These are phyloP conservation scores for Colletotrichum destructivum DNA, from an alignment of 2,329 filamentous ascomycete species.

Conservation along the genomic window DNA sequence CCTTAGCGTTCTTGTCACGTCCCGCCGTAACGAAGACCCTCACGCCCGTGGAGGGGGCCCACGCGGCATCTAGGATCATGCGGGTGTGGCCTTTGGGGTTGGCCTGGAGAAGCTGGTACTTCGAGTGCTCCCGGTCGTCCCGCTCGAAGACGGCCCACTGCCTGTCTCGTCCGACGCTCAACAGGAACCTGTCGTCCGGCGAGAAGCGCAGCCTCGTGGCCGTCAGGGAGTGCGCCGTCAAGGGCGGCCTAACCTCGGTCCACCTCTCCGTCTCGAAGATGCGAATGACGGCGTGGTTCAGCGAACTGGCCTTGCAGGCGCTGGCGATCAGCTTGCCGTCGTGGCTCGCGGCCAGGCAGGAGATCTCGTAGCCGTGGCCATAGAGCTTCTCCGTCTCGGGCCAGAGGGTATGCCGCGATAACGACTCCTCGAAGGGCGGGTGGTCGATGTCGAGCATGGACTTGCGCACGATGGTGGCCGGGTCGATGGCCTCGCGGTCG, in stretches of 20 bases:
- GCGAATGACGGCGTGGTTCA: conserved; percentile 94
- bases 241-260: conserved; percentile 87
- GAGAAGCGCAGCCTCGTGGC: conserved; percentile 88
- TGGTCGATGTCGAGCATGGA: conserved; percentile 76
- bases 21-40: conserved; percentile 87
- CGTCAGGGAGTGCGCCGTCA: conserved; percentile 89
- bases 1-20: conserved; percentile 86
- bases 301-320: conserved; percentile 91
- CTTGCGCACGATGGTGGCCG: conserved; percentile 69
- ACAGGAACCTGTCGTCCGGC: conserved; percentile 77
- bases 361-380: conserved; percentile 97
- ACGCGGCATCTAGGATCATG: conserved; percentile 93
- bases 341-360: conserved; percentile 83
- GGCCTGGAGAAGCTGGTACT: conserved; percentile 72
- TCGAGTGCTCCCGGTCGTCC: conserved; percentile 50
- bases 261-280: conserved; percentile 90
- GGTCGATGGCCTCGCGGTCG: conserved; percentile 69
- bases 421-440: conserved; percentile 90
- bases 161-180: conserved; percentile 92
- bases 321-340: conserved; percentile 86
- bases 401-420: conserved; percentile 93
- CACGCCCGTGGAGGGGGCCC: conserved; percentile 72
- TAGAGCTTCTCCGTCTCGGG: conserved; percentile 97
- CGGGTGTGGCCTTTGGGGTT: conserved; percentile 90
- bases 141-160: conserved; percentile 89